Conservation (phyloP, 352 stramenopile species). For the Phytopythium boreale region DNA sequence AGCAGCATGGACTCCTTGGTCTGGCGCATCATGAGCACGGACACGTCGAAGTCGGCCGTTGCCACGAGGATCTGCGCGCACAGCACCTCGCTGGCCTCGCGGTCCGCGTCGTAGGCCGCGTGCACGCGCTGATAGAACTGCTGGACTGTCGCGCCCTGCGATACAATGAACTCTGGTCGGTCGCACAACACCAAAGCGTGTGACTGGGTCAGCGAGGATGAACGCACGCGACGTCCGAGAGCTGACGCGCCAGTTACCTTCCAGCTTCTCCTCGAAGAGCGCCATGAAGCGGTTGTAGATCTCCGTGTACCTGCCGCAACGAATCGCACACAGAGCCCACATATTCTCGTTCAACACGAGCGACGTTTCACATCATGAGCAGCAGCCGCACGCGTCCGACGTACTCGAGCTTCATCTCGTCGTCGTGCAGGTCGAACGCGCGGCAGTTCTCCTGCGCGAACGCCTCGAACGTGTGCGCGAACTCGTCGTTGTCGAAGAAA, state of each 20-base stretch:
- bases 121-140: slow-evolving; percentile 69
- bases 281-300: slow-evolving; percentile 76
- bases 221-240: too few relatives aligned
- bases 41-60: slow-evolving; percentile 78
- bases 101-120: slow-evolving; percentile 50
- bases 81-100: slow-evolving; percentile 56
- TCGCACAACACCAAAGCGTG: not conserved
- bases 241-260: slow-evolving; percentile 29
- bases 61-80: slow-evolving; percentile 78
- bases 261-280: slow-evolving; percentile 74
- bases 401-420: slow-evolving; percentile 82
- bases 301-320: slow-evolving; percentile 55
- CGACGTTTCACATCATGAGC: too few relatives aligned
- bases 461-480: slow-evolving; percentile 63
- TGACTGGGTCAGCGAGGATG: not conserved
- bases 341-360: not conserved
- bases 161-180: slow-evolving; percentile 51
- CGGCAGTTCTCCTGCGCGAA: slow-evolving; percentile 65
- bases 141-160: slow-evolving; percentile 50
- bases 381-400: too few relatives aligned
- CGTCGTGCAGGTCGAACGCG: slow-evolving; percentile 60
- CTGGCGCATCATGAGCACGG: slow-evolving; percentile 83
- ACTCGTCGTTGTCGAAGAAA: slow-evolving; percentile 82
- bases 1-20: slow-evolving; percentile 65
- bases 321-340: not conserved